phyloP scores from a whole-genome alignment of 2,329 filamentous ascomycete genomes.

The Talaromyces sp. region DNA sequence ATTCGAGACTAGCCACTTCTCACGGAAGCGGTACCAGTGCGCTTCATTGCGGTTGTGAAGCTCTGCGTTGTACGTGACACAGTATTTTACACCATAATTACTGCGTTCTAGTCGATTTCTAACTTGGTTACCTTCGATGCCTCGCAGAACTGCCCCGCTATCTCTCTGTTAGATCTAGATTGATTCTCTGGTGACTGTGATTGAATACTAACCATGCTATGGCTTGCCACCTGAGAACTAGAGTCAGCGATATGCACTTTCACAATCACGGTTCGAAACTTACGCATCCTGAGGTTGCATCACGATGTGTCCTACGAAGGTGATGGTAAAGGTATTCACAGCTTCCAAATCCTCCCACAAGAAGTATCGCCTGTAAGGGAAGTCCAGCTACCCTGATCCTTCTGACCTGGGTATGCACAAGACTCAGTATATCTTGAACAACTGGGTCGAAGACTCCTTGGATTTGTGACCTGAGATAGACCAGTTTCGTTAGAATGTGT shows the following conservation, averaged over 20 bases:
- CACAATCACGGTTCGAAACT: constrained; percentile 9
- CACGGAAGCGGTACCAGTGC: too few relatives aligned
- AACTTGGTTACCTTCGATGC: constrained; percentile 28
- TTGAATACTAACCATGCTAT: neutral
- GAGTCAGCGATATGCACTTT: neutral
- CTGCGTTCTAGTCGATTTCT: constrained; percentile 25
- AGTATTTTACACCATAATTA: constrained; percentile 27
- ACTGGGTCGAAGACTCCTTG: constrained; percentile 32
- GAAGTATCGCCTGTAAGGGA: constrained; percentile 31
- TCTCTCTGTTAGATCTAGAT: neutral
- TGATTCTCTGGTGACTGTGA: too few relatives aligned
- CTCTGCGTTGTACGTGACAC: too few relatives aligned
- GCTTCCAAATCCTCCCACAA: constrained; percentile 42
- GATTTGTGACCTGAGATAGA: too few relatives aligned
- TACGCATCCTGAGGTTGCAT: constrained; percentile 35
- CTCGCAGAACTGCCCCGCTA: constrained; percentile 30
- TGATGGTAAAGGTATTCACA: constrained; percentile 37
- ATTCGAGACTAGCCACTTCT: neutral
- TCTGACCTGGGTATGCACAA: constrained; percentile 27
- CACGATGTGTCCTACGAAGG: constrained; percentile 29
- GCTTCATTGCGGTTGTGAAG: too few relatives aligned
- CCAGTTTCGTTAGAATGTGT: too few relatives aligned
- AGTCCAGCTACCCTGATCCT: constrained; percentile 12
- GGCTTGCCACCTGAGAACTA: constrained; percentile 30
- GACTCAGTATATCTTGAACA: constrained; percentile 26